These are phyloP conservation scores for Plasmodium fragile DNA, from an alignment of 169 alveolate species.

Conservation along the genomic window DNA sequence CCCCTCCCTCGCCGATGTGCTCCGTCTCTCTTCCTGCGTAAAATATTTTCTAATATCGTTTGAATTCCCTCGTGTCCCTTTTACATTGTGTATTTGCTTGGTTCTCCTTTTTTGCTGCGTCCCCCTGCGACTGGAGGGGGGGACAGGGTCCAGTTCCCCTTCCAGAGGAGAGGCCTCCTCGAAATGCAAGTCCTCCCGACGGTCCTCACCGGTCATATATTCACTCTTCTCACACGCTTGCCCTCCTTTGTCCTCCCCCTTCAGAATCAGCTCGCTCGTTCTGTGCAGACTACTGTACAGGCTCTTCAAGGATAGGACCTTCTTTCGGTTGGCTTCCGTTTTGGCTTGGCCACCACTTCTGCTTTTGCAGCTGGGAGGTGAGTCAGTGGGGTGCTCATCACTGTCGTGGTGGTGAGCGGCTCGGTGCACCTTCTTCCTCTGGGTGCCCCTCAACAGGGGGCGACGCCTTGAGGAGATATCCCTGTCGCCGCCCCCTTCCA, in stretches of 20 bases:
- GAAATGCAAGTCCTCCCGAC: neutral
- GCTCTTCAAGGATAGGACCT: slow-evolving; percentile 15
- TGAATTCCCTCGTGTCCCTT: neutral
- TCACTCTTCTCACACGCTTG: neutral
- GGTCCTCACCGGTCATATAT: neutral
- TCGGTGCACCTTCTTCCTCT: neutral
- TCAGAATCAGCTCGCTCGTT: slow-evolving; percentile 16
- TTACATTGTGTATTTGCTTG: neutral
- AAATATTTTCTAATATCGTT: neutral
- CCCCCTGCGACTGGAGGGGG: neutral
- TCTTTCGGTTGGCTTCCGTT: neutral
- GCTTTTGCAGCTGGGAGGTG: neutral
- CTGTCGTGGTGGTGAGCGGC: neutral
- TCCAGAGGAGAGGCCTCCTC: neutral
- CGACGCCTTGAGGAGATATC: neutral
- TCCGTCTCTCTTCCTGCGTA: neutral
- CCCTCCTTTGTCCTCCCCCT: neutral
- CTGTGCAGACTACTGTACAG: slow-evolving; percentile 21
- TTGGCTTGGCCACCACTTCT: neutral
- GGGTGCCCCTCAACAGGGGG: neutral
- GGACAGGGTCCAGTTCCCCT: neutral
- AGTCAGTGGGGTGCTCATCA: neutral
- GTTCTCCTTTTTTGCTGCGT: neutral
- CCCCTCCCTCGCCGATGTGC: neutral
- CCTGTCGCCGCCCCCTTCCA: neutral